Evolutionary conservation across 2,329 filamentous ascomycete species (phyloP).

Genomic region (Sporothrix dimorphospora): DNA sequence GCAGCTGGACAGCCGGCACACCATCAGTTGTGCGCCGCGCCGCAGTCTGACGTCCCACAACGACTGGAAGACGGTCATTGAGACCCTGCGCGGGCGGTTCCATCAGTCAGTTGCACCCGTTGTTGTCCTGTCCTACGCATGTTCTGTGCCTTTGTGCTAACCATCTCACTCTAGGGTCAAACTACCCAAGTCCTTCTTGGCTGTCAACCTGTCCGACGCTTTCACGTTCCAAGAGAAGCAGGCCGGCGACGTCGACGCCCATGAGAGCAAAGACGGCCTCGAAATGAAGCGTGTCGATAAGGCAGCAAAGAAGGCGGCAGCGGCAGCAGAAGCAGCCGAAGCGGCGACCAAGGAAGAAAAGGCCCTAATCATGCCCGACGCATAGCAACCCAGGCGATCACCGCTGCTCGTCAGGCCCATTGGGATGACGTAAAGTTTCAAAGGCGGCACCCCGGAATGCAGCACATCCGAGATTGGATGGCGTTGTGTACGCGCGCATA

Average conservation of each 20-base stretch:
- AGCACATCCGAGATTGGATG: slow-evolving; percentile 3
- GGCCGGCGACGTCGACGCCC: slow-evolving; percentile 47
- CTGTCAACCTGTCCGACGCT: slow-evolving; percentile 65
- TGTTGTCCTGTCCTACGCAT: not conserved
- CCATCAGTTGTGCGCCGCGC: slow-evolving; percentile 90
- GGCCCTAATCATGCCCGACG: not conserved
- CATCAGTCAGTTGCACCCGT: slow-evolving; percentile 68
- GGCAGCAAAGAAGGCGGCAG: slow-evolving; percentile 2
- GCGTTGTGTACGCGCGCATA: not conserved
- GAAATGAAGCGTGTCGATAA: slow-evolving; percentile 26
- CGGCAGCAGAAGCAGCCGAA: not conserved
- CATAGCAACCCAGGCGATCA: not conserved
- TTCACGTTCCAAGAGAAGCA: slow-evolving; percentile 63
- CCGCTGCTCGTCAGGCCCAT: not conserved
- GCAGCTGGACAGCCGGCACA: slow-evolving; percentile 93
- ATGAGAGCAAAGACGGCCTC: slow-evolving; percentile 35
- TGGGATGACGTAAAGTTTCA: not conserved
- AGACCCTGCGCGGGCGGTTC: slow-evolving; percentile 92
- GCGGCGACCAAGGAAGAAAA: not conserved
- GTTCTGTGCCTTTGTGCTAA: not conserved
- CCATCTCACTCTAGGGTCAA: slow-evolving; percentile 55
- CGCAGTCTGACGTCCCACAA: slow-evolving; percentile 86
- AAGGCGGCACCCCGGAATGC: not conserved
- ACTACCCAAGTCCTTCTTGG: slow-evolving; percentile 66
- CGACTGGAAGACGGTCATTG: slow-evolving; percentile 97